Evolutionary conservation across 768 basidiomycete genomes (phyloP), one percentile per base, ranked within the genome.

Genomic region (Kwoniella sp.): DNA sequence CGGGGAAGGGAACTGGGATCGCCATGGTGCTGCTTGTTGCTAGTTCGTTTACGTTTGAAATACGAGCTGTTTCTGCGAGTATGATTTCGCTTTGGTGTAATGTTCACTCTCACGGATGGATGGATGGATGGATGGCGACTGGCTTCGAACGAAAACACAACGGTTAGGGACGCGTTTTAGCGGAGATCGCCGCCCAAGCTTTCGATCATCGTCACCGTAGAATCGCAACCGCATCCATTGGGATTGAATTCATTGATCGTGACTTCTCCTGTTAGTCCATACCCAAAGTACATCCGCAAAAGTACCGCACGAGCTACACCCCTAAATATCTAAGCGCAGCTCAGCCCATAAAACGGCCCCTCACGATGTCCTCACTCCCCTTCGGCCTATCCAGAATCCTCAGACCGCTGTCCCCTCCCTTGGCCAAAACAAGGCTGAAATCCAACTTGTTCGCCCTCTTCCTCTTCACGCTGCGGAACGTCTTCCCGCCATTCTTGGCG

Each of bases 361-460:
- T 51, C 50, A 51, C 5, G 23, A 51, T 51, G 50, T 48, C 62
- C 15, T 22, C 56, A 3, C 51, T 65, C 8, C 63, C 63, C 2
- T 65, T 65, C 30, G 50, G 50, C 23, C 37, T 65, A 30, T 65
- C 63, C 4, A 53, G 29, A 17, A 8, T 66, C 12, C 55, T 66
- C 30, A 51, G 29, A 60, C 65, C 73, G 2, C 55, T 74, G 4
- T 61, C 71, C 1, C 61, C 51, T 2, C 26, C 61, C 17, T 30
- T 73, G 23, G 73, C 75, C 12, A 60, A 34, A 17, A 60, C 59
- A 8, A 51, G 73, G 17, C 63, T 77, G 13, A 77, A 77, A 59
- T 58, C 70, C 37, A 77, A 77, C 57, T n/a, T 68, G 31, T 72
- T 77, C 63, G 52, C 63, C 17, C 53, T 77, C 12, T 61, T 71